Percentiles rank a stretch among this genome's conserved stretches.
These are phyloP conservation scores for Apiospora rasikravindrae DNA, from an alignment of 2,329 filamentous ascomycete species.

Conservation along the genomic window DNA sequence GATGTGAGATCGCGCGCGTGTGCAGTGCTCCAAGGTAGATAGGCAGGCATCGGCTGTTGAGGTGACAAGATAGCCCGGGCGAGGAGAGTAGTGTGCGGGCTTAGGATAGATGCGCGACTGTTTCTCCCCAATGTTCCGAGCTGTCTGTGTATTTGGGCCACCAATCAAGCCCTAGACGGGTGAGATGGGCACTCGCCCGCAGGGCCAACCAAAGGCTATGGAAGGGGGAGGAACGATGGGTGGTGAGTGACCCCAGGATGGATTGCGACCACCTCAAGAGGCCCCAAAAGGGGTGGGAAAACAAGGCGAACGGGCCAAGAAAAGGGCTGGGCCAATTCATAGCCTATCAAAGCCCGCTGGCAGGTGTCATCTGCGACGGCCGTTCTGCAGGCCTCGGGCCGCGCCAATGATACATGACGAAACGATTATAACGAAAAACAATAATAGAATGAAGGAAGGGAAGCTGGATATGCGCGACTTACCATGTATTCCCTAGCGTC, in stretches of 20 bases:
- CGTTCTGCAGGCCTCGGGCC: constrained; percentile 24
- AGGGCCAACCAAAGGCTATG: not conserved
- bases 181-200: not conserved
- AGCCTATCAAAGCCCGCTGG: constrained; percentile 41
- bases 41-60: not conserved
- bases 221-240: not conserved
- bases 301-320: constrained; percentile 32
- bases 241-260: not conserved
- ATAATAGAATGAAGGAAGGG: constrained; percentile 24
- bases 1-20: constrained; percentile 1
- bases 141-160: constrained; percentile 1
- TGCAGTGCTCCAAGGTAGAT: not conserved
- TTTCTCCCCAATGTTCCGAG: not conserved
- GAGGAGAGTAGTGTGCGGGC: not conserved
- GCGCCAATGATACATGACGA: constrained; percentile 18
- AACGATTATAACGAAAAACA: constrained; percentile 22
- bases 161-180: not conserved
- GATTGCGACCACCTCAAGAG: not conserved
- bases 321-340: constrained; percentile 28
- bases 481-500: constrained; percentile 94
- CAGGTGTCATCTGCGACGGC: constrained; percentile 39
- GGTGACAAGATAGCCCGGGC: constrained; percentile 2
- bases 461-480: constrained; percentile 49
- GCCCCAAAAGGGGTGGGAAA: constrained; percentile 23
- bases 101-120: not conserved